Conservation (phyloP, 2,329 filamentous ascomycete species). For the Hirsutella thompsonii region DNA sequence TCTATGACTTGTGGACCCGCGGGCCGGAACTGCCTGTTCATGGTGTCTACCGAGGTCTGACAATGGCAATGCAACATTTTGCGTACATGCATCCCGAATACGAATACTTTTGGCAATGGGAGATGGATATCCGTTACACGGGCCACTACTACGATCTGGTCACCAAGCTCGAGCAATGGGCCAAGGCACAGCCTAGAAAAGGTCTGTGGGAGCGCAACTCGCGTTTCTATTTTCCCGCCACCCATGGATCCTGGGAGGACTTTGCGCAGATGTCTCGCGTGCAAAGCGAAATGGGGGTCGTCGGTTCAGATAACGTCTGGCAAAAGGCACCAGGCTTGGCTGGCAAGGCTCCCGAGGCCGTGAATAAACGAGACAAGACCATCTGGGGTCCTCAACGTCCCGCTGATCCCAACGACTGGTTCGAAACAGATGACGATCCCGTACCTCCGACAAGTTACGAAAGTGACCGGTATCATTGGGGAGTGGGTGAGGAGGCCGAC, state of each 20-base stretch:
- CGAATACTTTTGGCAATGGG: slow-evolving; percentile 89
- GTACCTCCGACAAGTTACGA: slow-evolving; percentile 57
- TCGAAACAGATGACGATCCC: slow-evolving; percentile 61
- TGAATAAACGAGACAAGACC: slow-evolving; percentile 39
- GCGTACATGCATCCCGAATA: slow-evolving; percentile 80
- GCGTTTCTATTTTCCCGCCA: slow-evolving; percentile 63
- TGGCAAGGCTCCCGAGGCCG: slow-evolving; percentile 22
- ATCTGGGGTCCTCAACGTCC: slow-evolving; percentile 80
- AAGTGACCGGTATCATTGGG: slow-evolving; percentile 74
- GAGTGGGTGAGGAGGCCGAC: slow-evolving; percentile 81
- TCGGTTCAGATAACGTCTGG: slow-evolving; percentile 56
- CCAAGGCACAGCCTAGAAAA: slow-evolving; percentile 61
- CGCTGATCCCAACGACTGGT: slow-evolving; percentile 53
- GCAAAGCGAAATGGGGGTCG: slow-evolving; percentile 57
- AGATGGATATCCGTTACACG: slow-evolving; percentile 85
- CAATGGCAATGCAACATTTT: slow-evolving; percentile 93
- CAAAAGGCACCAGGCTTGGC: slow-evolving; percentile 31
- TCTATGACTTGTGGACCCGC: slow-evolving; percentile 61
- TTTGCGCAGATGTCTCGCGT: slow-evolving; percentile 63
- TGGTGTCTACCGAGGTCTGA: slow-evolving; percentile 82
- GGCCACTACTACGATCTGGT: slow-evolving; percentile 74
- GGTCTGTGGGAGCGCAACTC: slow-evolving; percentile 71
- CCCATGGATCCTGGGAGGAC: slow-evolving; percentile 69
- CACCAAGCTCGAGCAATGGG: slow-evolving; percentile 56
- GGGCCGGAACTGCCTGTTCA: slow-evolving; percentile 66